Percentiles rank a stretch among this genome's conserved stretches.
These are phyloP conservation scores for Ceratobasidium papillatum DNA, from an alignment of 1,284 basidiomycete species.

Conservation along the genomic window DNA sequence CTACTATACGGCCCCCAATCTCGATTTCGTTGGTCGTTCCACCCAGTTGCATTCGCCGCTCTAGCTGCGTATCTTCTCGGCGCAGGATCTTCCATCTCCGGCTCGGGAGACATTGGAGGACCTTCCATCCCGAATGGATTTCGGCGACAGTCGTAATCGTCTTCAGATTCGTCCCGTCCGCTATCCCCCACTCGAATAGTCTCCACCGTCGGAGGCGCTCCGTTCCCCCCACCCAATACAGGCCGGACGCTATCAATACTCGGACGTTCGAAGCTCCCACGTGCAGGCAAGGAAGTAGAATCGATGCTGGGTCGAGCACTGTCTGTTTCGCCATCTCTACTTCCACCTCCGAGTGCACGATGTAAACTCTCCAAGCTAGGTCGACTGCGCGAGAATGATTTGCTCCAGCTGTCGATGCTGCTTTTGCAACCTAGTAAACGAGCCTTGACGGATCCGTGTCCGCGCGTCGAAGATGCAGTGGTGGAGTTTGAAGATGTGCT, in stretches of 20 bases:
- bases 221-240: background rate
- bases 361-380: conserved; percentile 21
- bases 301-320: conserved; percentile 26
- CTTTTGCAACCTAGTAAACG: conserved; percentile 29
- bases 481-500: conserved; percentile 29
- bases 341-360: conserved; percentile 11
- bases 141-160: background rate
- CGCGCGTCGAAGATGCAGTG: conserved; percentile 6
- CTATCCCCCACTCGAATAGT: conserved; percentile 13
- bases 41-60: conserved; percentile 5
- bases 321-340: conserved; percentile 2
- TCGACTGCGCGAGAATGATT: conserved; percentile 11
- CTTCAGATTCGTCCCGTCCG: conserved; percentile 5
- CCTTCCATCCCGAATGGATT: background rate
- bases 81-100: background rate
- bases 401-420: conserved; percentile 27
- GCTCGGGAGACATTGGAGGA: background rate
- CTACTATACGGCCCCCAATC: too few relatives aligned
- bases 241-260: conserved; percentile 21
- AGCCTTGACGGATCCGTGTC: conserved; percentile 27
- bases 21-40: background rate
- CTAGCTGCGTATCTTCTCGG: conserved; percentile 4
- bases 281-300: background rate
- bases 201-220: background rate
- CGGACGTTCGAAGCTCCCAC: conserved; percentile 17